Percentiles rank a stretch among this genome's conserved stretches.
Evolutionary conservation across 257 asterid species (phyloP).

Genomic region (Solanum etuberosum): DNA sequence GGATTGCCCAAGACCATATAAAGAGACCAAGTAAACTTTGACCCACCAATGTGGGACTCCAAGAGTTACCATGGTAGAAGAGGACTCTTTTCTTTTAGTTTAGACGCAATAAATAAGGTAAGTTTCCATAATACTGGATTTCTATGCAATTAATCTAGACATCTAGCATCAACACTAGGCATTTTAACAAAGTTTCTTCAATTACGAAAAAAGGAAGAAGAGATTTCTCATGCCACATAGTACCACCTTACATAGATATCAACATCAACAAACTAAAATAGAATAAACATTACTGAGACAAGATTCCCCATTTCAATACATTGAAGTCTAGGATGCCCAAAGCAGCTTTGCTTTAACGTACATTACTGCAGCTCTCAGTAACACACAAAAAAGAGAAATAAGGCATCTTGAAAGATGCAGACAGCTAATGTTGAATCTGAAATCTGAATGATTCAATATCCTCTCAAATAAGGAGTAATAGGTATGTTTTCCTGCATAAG

Average conservation of each 20-base stretch:
- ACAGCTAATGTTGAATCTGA: not conserved
- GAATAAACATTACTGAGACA: not conserved
- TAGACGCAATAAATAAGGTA: not conserved
- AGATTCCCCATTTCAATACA: not conserved
- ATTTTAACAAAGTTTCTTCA: not conserved
- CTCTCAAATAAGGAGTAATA: not conserved
- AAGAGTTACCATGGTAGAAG: not conserved
- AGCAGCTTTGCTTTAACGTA: not conserved
- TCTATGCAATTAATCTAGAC: not conserved
- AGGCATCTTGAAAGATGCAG: not conserved
- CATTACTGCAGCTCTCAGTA: not conserved
- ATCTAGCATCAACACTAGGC: not conserved
- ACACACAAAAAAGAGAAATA: not conserved
- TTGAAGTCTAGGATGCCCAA: not conserved
- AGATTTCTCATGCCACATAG: not conserved
- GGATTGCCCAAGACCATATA: not conserved
- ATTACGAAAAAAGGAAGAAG: not conserved
- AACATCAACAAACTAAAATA: not conserved
- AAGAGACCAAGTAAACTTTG: not conserved
- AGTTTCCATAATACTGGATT: not conserved
- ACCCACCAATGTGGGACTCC: not conserved
- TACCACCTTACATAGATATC: not conserved
- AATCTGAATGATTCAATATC: not conserved
- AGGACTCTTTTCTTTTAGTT: not conserved
- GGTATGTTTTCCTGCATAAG: not conserved